A percentile compares a stretch with the other conserved stretches of the same genome.
Conservation (phyloP, 2,329 filamentous ascomycete genomes). For the Sporothrix phasma region DNA sequence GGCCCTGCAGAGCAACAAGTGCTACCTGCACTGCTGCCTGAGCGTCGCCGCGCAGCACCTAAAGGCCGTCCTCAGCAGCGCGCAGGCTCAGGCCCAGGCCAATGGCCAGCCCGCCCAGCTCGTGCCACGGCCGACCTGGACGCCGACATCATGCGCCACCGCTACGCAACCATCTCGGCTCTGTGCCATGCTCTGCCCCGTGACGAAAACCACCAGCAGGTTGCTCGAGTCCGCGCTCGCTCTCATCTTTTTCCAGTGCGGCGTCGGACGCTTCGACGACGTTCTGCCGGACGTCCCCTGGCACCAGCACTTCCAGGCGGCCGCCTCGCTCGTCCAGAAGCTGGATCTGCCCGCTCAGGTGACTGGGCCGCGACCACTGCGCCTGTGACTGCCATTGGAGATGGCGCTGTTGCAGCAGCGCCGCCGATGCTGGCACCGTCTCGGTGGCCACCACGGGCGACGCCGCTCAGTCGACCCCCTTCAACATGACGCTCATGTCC, state of each 20-base stretch:
- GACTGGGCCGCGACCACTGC: slow-evolving; percentile 1
- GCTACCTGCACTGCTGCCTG: slow-evolving; percentile 90
- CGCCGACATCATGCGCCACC: slow-evolving; percentile 83
- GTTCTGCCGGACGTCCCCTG: slow-evolving; percentile 84
- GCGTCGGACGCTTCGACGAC: slow-evolving; percentile 78
- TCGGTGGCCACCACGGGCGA: background rate
- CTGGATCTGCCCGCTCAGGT: slow-evolving; percentile 67
- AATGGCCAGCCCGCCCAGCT: background rate
- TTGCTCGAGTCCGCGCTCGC: slow-evolving; percentile 85
- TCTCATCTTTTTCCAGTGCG: slow-evolving; percentile 94
- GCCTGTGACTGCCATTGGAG: slow-evolving; percentile 24
- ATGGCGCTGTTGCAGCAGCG: slow-evolving; percentile 18
- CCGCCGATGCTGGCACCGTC: background rate
- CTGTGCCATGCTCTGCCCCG: slow-evolving; percentile 72
- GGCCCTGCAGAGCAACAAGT: slow-evolving; percentile 81
- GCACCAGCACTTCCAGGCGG: slow-evolving; percentile 95
- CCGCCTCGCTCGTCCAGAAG: slow-evolving; percentile 72
- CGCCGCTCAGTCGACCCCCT: slow-evolving; percentile 51
- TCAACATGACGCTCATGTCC: slow-evolving; percentile 88
- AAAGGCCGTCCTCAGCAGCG: slow-evolving; percentile 58
- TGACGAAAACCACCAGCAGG: slow-evolving; percentile 76
- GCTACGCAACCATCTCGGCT: slow-evolving; percentile 76
- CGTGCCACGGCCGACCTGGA: slow-evolving; percentile 50
- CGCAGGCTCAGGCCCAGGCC: background rate
- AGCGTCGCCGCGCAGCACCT: slow-evolving; percentile 88